Percentiles rank a stretch among this genome's conserved stretches.
Conservation (phyloP, 495 filamentous ascomycete species). For the Elasticomyces elasticus region DNA sequence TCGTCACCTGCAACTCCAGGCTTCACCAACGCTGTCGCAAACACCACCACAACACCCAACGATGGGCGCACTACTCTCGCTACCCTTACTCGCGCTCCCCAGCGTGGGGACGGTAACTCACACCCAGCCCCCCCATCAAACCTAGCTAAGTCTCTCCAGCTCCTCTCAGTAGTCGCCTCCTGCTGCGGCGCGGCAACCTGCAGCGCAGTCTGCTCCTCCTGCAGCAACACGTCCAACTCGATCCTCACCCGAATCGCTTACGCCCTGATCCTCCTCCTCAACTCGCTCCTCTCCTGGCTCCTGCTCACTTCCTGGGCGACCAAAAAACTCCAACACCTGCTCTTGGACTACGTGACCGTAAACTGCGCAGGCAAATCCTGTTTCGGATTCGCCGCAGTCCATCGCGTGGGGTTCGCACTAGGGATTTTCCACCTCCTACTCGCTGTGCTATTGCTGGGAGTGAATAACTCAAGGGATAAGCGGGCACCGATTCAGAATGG, state of each 20-base stretch:
- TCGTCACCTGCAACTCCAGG: neutral
- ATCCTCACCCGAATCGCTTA: slow-evolving; percentile 97
- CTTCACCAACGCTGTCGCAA: slow-evolving; percentile 7
- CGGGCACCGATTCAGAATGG: slow-evolving; percentile 89
- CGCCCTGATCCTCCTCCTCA: slow-evolving; percentile 87
- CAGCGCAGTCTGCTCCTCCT: slow-evolving; percentile 39
- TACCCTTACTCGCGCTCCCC: slow-evolving; percentile 81
- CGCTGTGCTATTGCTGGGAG: slow-evolving; percentile 73
- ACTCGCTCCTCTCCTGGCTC: slow-evolving; percentile 94
- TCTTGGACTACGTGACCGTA: slow-evolving; percentile 90
- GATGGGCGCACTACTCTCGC: slow-evolving; percentile 86
- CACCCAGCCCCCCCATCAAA: neutral
- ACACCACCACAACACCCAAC: slow-evolving; percentile 20
- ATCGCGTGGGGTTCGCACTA: slow-evolving; percentile 94
- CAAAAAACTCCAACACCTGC: slow-evolving; percentile 83
- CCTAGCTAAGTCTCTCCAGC: slow-evolving; percentile 38
- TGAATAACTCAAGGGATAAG: slow-evolving; percentile 74
- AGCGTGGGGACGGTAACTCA: slow-evolving; percentile 68
- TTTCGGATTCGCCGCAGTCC: slow-evolving; percentile 90
- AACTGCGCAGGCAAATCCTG: slow-evolving; percentile 83
- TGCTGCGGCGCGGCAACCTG: slow-evolving; percentile 63
- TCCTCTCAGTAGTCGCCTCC: slow-evolving; percentile 65
- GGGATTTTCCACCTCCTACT: slow-evolving; percentile 86
- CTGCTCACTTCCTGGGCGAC: slow-evolving; percentile 99
- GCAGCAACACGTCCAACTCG: slow-evolving; percentile 93